phyloP scores from a whole-genome alignment of 2,329 filamentous ascomycete species.

The Aspergillus brasiliensis region DNA sequence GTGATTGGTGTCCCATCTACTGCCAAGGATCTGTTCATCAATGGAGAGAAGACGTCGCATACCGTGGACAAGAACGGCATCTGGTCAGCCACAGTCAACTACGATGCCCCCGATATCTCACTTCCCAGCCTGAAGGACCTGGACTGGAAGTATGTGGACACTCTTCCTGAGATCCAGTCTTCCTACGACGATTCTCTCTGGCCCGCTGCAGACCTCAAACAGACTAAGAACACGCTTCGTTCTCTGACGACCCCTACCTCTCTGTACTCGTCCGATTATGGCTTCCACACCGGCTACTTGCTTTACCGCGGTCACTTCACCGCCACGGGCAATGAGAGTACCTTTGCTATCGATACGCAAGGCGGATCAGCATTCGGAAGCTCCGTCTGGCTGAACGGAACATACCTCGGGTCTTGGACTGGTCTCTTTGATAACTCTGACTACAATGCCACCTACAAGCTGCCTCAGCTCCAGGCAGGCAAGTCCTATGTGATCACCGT shows the following conservation, averaged over 20 bases:
- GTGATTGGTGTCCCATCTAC: conserved; percentile 64
- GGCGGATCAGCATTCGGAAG: conserved; percentile 70
- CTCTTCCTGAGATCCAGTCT: conserved; percentile 67
- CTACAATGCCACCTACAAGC: conserved; percentile 58
- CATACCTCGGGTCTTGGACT: conserved; percentile 65
- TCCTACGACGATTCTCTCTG: conserved; percentile 71
- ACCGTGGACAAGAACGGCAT: conserved; percentile 47
- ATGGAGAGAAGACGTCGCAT: conserved; percentile 52
- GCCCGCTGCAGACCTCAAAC: conserved; percentile 60
- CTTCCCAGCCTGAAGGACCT: conserved; percentile 62
- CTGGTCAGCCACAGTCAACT: conserved; percentile 57
- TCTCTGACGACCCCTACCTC: conserved; percentile 65
- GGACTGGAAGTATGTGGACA: conserved; percentile 70
- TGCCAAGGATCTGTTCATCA: conserved; percentile 63
- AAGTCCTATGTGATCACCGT: conserved; percentile 66
- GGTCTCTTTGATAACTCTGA: conserved; percentile 56
- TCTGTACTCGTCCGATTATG: conserved; percentile 72
- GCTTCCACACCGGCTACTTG: conserved; percentile 69
- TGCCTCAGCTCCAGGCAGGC: conserved; percentile 57
- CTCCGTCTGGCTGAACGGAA: conserved; percentile 66
- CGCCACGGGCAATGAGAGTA: conserved; percentile 61
- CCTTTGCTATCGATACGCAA: conserved; percentile 61
- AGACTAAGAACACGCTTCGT: conserved; percentile 62
- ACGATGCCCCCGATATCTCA: conserved; percentile 51
- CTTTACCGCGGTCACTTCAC: conserved; percentile 71